A percentile compares a stretch with the other conserved stretches of the same genome.
phyloP scores from a whole-genome alignment of 108 stramenopile genomes.

The Nitzschia palea region DNA sequence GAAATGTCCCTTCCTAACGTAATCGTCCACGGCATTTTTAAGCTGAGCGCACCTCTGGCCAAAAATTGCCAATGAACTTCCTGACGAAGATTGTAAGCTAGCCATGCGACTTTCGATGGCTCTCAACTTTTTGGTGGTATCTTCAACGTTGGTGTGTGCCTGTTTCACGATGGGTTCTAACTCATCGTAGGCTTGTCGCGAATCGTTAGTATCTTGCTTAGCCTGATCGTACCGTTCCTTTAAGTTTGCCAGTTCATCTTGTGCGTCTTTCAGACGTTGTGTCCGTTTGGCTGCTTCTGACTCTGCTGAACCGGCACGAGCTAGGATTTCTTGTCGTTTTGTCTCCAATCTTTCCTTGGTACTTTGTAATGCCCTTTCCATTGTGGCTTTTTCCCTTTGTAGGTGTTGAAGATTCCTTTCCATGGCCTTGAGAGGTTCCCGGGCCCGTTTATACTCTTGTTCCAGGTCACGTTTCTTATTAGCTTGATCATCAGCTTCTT shows the following conservation, averaged over 20 bases:
- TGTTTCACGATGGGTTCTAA: slow-evolving; percentile 40
- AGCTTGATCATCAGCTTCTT: slow-evolving; percentile 61
- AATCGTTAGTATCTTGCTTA: slow-evolving; percentile 34
- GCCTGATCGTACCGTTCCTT: slow-evolving; percentile 48
- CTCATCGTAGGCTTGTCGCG: slow-evolving; percentile 47
- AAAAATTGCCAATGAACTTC: slow-evolving; percentile 63
- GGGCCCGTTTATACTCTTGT: slow-evolving; percentile 45
- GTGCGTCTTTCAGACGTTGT: slow-evolving; percentile 21
- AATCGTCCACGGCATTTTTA: slow-evolving; percentile 36
- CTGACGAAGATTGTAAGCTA: slow-evolving; percentile 46
- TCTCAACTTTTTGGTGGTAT: slow-evolving; percentile 34
- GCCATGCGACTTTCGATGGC: slow-evolving; percentile 45
- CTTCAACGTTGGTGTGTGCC: slow-evolving; percentile 28
- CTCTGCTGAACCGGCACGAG: slow-evolving; percentile 57
- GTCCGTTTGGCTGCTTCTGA: slow-evolving; percentile 57
- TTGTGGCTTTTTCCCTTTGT: slow-evolving; percentile 34
- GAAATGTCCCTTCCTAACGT: slow-evolving; percentile 43
- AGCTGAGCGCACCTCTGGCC: slow-evolving; percentile 51
- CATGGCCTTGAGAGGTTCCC: slow-evolving; percentile 49
- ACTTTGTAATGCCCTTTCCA: slow-evolving; percentile 27
- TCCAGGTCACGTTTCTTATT: slow-evolving; percentile 54
- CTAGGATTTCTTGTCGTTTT: slow-evolving; percentile 59
- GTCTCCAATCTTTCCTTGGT: slow-evolving; percentile 57
- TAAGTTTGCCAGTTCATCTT: slow-evolving; percentile 42
- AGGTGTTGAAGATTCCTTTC: slow-evolving; percentile 42